Evolutionary conservation across 768 basidiomycete species (phyloP).

Genomic region (Boletus sp.): DNA sequence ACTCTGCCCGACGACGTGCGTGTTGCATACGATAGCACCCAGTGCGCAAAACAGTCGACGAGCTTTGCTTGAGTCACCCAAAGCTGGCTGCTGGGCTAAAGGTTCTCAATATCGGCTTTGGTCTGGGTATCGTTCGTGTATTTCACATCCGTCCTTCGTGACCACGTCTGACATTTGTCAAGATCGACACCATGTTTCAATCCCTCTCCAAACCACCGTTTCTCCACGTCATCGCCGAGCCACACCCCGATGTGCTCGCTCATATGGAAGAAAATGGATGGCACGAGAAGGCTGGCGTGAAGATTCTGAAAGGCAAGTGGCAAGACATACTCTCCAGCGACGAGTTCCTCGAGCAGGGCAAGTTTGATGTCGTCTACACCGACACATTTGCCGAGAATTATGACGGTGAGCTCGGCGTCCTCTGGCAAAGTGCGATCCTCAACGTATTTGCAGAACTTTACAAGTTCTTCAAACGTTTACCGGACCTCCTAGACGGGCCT

Average conservation of each 20-base stretch:
- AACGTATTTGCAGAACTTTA: conserved; percentile 50
- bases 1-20: background rate
- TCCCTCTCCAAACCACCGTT: conserved; percentile 53
- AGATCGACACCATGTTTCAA: conserved; percentile 89
- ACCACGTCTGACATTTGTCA: conserved; percentile 6
- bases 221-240: conserved; percentile 88
- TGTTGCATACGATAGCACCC: conserved; percentile 24
- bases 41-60: conserved; percentile 78
- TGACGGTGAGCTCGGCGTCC: conserved; percentile 39
- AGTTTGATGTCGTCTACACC: conserved; percentile 87
- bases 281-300: conserved; percentile 74
- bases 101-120: conserved; percentile 91
- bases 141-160: background rate
- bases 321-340: conserved; percentile 75
- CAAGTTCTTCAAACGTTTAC: conserved; percentile 78
- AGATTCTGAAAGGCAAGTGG: conserved; percentile 89
- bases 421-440: background rate
- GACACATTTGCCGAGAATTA: conserved; percentile 94
- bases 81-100: conserved; percentile 48
- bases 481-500: conserved; percentile 71
- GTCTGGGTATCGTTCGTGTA: conserved; percentile 77
- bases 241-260: conserved; percentile 87
- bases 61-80: conserved; percentile 55
- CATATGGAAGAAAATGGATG: conserved; percentile 78
- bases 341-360: conserved; percentile 59